Evolutionary conservation across 441 rosid genomes (phyloP).

Genomic region (Viola pubescens): DNA sequence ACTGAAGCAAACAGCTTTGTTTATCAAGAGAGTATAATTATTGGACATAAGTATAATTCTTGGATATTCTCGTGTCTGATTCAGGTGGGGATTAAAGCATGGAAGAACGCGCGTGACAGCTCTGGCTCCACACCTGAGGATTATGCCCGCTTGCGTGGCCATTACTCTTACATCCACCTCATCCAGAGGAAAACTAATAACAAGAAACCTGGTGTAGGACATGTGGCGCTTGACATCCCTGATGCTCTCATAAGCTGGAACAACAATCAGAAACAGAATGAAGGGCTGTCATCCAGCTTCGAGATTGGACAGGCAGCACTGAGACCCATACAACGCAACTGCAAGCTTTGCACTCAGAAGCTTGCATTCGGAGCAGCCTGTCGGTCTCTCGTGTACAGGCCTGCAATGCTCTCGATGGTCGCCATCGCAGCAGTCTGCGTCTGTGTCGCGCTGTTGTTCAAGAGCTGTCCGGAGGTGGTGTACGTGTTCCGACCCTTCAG

Average conservation of each 20-base stretch:
- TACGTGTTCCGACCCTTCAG: slow-evolving; percentile 81
- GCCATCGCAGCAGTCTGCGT: slow-evolving; percentile 89
- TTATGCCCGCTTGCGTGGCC: slow-evolving; percentile 85
- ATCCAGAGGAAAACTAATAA: slow-evolving; percentile 64
- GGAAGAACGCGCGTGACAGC: slow-evolving; percentile 72
- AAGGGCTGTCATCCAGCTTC: slow-evolving; percentile 29
- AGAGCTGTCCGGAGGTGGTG: slow-evolving; percentile 82
- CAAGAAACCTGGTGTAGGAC: slow-evolving; percentile 32
- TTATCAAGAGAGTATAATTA: too few species aligned
- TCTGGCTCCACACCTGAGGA: slow-evolving; percentile 88
- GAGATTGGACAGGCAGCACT: slow-evolving; percentile 36
- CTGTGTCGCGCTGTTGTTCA: slow-evolving; percentile 86
- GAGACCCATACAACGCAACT: slow-evolving; percentile 23
- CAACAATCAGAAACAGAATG: slow-evolving; percentile 35
- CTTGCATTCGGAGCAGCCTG: slow-evolving; percentile 35
- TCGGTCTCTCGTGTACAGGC: slow-evolving; percentile 62
- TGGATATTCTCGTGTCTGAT: background rate
- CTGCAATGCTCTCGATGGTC: slow-evolving; percentile 92
- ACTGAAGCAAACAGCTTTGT: too few species aligned
- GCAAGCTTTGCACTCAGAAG: slow-evolving; percentile 64
- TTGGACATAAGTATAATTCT: too few species aligned
- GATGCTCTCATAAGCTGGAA: slow-evolving; percentile 17
- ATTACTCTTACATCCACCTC: slow-evolving; percentile 78
- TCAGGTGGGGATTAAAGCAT: slow-evolving; percentile 81
- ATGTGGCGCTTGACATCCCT: slow-evolving; percentile 60